A percentile compares a stretch with the other conserved stretches of the same genome.
Evolutionary conservation across 2,329 filamentous ascomycete species (phyloP).

Genomic region (Trichoderma sp.): DNA sequence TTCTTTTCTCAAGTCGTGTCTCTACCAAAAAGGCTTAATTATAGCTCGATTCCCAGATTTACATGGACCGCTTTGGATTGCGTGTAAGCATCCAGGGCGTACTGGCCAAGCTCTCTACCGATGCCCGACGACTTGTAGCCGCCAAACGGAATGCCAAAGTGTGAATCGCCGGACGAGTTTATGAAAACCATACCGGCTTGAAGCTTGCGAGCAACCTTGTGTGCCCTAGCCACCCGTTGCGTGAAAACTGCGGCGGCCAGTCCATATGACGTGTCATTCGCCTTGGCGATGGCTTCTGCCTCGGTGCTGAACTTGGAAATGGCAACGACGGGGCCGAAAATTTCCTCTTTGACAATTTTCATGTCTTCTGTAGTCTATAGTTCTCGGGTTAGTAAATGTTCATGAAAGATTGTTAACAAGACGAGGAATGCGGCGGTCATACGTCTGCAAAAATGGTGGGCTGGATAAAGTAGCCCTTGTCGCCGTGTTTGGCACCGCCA

Average conservation of each 20-base stretch:
- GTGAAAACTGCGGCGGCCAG: constrained; percentile 37
- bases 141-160: constrained; percentile 37
- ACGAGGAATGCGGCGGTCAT: neutral
- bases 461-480: constrained; percentile 68
- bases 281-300: constrained; percentile 52
- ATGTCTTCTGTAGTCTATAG: constrained; percentile 26
- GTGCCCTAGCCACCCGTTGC: constrained; percentile 37
- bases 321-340: constrained; percentile 46
- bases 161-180: constrained; percentile 43
- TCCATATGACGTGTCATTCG: constrained; percentile 51
- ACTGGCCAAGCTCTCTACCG: constrained; percentile 37
- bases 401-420: neutral
- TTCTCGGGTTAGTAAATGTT: neutral
- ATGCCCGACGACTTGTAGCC: constrained; percentile 40
- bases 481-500: constrained; percentile 54
- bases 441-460: constrained; percentile 67
- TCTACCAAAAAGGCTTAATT: neutral
- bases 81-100: constrained; percentile 37
- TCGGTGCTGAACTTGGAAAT: constrained; percentile 48
- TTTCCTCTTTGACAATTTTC: constrained; percentile 32
- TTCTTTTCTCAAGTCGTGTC: neutral
- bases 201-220: constrained; percentile 50
- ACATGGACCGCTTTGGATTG: constrained; percentile 34
- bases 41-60: neutral
- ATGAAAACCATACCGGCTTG: constrained; percentile 69